Evolutionary conservation across 1,139 yeast genomes (phyloP), one percentile per base, ranked within the genome.

Genomic region (Magnusiomyces ingens): DNA sequence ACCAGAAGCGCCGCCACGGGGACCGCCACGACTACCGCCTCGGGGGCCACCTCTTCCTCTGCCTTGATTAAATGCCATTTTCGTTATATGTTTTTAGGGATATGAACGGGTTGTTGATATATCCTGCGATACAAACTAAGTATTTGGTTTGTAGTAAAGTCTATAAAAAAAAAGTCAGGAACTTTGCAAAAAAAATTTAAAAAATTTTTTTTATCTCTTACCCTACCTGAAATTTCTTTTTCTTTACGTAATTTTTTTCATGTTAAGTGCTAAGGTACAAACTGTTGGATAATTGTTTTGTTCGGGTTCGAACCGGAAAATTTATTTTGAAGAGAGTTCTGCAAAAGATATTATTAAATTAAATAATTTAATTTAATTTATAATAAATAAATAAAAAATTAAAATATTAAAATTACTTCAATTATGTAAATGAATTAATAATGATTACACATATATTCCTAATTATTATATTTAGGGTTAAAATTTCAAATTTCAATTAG

Each of bases 1-100:
- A 54, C 76, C 76, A 58, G 75, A 73, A 55, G 72, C 55, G 18
- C 62, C 66, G 36, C 68, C 63, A 36, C 71, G 63, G 38, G 60
- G 59, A 50, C 71, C 69, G 36, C 70, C 68, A 46, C 70, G 62
- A 37, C 66, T 62, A 42, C 75, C 68, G 38, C 68, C 64, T 48
- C 70, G 63, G 46, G 73, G 69, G 42, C 69, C 59, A 38, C 56
- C 56, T 54, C 56, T 54, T 44, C 50, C 52, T 51, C 69, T 60
- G 64, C 60, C 60, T 45, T 59, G 59, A 77, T 47, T 48, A 32
- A 52, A 52, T 45, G 55, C 55, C 55, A 52, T 52, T 48, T 21
- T 52, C 22, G 15, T 41, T 38, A 35, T n/a, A 18, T 21, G 42
- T 46, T 32, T 26, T 26, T 26, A 26, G 32, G 32, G 8, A 26